Evolutionary conservation across 1,284 basidiomycete species (phyloP).

Genomic region (Mycena citricolor): DNA sequence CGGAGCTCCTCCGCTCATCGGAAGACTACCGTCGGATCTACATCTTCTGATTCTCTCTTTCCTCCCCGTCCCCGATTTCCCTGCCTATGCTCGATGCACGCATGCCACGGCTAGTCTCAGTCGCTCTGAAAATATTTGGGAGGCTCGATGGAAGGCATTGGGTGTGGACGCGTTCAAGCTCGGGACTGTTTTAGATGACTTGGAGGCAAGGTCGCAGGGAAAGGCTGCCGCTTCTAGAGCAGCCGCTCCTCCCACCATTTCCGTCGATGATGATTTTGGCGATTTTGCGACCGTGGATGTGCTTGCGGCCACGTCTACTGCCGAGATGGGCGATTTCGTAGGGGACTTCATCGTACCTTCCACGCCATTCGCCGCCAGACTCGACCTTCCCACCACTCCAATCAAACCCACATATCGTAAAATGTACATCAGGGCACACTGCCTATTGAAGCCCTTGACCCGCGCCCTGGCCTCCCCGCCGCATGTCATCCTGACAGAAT

Average conservation of each 20-base stretch:
- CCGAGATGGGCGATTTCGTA: constrained; percentile 59
- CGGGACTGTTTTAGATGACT: constrained; percentile 54
- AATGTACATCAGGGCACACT: constrained; percentile 67
- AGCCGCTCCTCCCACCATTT: constrained; percentile 53
- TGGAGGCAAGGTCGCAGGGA: constrained; percentile 48
- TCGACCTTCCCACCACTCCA: constrained; percentile 32
- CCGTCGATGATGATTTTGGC: constrained; percentile 86
- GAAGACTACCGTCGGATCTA: constrained; percentile 75
- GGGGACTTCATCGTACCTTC: constrained; percentile 35
- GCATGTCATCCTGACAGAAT: constrained; percentile 55
- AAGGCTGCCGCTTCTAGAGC: constrained; percentile 38
- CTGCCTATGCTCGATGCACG: constrained; percentile 68
- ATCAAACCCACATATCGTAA: constrained; percentile 37
- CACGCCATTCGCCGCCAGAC: constrained; percentile 24
- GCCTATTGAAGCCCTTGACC: constrained; percentile 59
- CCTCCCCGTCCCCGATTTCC: constrained; percentile 77
- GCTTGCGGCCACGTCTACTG: constrained; percentile 37
- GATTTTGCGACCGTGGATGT: constrained; percentile 69
- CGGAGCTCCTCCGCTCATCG: constrained; percentile 52
- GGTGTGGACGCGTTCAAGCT: constrained; percentile 49
- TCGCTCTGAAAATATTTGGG: constrained; percentile 75
- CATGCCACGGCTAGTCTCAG: constrained; percentile 66
- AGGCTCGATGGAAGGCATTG: constrained; percentile 64
- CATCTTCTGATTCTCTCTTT: constrained; percentile 72
- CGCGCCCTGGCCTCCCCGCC: constrained; percentile 54